A percentile compares a stretch with the other conserved stretches of the same genome.
phyloP scores from a whole-genome alignment of 495 filamentous ascomycete genomes.

The Tuber calosporum region DNA sequence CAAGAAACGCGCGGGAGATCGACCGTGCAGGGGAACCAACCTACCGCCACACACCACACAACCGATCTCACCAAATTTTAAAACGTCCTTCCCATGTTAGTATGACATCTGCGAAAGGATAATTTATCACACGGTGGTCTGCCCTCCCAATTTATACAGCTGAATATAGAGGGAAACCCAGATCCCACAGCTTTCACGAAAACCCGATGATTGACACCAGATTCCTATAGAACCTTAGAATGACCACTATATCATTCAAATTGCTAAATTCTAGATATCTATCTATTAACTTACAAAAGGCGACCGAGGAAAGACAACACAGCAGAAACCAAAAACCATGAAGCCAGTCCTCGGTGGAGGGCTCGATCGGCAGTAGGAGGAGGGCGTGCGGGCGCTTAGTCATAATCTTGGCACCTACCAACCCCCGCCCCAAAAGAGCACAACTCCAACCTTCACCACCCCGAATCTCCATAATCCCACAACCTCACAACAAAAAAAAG shows the following conservation, averaged over 20 bases:
- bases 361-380: background rate
- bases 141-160: background rate
- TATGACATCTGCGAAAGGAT: background rate
- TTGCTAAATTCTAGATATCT: background rate
- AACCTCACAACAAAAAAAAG: background rate
- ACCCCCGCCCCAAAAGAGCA: background rate
- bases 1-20: background rate
- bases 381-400: background rate
- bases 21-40: constrained; percentile 1
- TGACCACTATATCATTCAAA: background rate
- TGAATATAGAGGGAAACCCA: background rate
- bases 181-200: background rate
- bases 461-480: background rate
- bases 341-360: background rate
- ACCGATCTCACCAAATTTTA: background rate
- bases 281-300: background rate
- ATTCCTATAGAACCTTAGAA: background rate
- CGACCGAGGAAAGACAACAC: background rate
- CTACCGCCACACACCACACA: background rate
- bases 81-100: background rate
- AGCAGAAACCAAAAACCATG: background rate
- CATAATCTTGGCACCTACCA: background rate
- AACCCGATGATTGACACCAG: background rate
- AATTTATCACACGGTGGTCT: background rate
- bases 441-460: background rate